Evolutionary conservation across 768 basidiomycete species (phyloP).

Genomic region (Dioszegia crocea): DNA sequence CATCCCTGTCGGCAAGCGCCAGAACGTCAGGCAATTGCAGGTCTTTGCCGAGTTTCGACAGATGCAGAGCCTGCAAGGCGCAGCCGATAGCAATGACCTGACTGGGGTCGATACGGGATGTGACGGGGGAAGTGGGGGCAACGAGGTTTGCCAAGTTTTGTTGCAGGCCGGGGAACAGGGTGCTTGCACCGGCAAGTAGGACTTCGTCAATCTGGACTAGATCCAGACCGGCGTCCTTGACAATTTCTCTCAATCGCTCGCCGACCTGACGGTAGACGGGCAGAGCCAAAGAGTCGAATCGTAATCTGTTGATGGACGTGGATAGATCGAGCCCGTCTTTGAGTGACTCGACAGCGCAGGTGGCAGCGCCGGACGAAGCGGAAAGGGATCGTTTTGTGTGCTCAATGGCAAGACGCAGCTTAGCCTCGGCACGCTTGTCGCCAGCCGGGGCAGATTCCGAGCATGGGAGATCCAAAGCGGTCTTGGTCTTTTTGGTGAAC

Average conservation of each 20-base stretch:
- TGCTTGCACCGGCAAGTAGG: conserved; percentile 52
- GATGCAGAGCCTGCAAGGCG: conserved; percentile 50
- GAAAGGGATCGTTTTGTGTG: conserved; percentile 90
- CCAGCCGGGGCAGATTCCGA: conserved; percentile 57
- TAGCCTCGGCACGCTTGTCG: conserved; percentile 85
- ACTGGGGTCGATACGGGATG: conserved; percentile 51
- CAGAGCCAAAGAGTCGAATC: conserved; percentile 52
- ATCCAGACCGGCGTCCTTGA: conserved; percentile 49
- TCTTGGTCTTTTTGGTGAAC: conserved; percentile 93
- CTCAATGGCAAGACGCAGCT: conserved; percentile 85
- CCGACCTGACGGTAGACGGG: conserved; percentile 50
- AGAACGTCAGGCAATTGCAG: conserved; percentile 46
- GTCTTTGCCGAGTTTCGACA: conserved; percentile 41
- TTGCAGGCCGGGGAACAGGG: conserved; percentile 52
- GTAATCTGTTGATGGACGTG: conserved; percentile 56
- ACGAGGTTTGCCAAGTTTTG: conserved; percentile 49
- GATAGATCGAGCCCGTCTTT: conserved; percentile 92
- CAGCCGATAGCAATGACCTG: conserved; percentile 54
- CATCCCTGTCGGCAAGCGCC: conserved; percentile 29
- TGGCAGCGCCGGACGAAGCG: conserved; percentile 79
- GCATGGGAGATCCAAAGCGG: conserved; percentile 59
- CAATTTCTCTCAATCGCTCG: conserved; percentile 46
- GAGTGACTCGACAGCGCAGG: conserved; percentile 81
- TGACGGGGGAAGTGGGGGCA: conserved; percentile 49
- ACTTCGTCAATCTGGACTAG: conserved; percentile 52